Evolutionary conservation across 305 asterid genomes (phyloP), one percentile per base, ranked within the genome.

Genomic region (Solanum aculeatissimum): DNA sequence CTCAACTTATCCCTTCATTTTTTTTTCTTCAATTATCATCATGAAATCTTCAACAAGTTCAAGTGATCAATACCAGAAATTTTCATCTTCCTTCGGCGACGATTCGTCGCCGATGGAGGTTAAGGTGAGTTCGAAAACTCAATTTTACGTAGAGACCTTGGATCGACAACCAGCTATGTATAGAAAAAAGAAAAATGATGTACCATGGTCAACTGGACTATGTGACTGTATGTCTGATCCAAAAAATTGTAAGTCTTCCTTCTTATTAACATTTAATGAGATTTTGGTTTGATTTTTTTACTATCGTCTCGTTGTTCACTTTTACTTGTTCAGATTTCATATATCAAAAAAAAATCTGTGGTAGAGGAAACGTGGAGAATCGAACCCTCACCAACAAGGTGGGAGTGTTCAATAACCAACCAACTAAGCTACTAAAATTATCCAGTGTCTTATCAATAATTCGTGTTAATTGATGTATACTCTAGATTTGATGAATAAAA

Each of bases 171-270:
- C 55, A 1, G 62, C 58, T 1, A 74, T 49, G 70, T 88, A 81
- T 27, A 9, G 71, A 16, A 75, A 87, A 15, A 25, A 83, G 8
- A 77, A 62, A 25, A 83, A 80, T 40, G 85, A 55, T 19, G 86
- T 87, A 51, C 63, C 78, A n/a, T 90, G 93, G 93, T 87, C 91
- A 21, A 83, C 90, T 18, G 93, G 90, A 42, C 80, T 89, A 11
- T 90, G 88, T 62, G 88, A 84, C 40, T 90, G 91, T 82, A 57
- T 35, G 58, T 86, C 88, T 4, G 91, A 90, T 69, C 38, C 71
- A 80, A 65, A 86, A 6, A 90, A 83, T 40, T 90, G 93, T 90
- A 86, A 57, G 92, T 85, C 13, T 27, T 63, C 38, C 19, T 55
- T 55, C 12, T 68, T 85, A 83, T 19, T 45, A 45, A 45, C 10